phyloP scores from a whole-genome alignment of 345 rosid species.

The Cardiospermum halicacabum region DNA sequence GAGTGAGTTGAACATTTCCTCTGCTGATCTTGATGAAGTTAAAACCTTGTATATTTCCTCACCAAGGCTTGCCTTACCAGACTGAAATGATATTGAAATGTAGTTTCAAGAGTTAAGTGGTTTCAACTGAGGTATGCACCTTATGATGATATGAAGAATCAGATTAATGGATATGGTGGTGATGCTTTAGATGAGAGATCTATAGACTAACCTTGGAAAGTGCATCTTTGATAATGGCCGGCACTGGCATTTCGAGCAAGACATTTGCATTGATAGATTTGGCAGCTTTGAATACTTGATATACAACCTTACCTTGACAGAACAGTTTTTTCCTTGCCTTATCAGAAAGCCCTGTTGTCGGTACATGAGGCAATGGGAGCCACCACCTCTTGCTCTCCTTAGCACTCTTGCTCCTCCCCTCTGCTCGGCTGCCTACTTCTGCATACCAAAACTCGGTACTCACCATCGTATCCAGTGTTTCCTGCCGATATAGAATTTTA shows the following conservation, averaged over 20 bases:
- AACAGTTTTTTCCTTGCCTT: conserved; percentile 58
- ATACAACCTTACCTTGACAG: conserved; percentile 50
- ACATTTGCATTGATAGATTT: conserved; percentile 75
- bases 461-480: conserved; percentile 78
- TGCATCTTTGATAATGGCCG: conserved; percentile 61
- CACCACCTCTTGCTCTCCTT: conserved; percentile 91
- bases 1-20: conserved; percentile 49
- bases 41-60: conserved; percentile 67
- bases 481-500: conserved; percentile 41
- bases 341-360: conserved; percentile 71
- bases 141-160: too few relatives aligned
- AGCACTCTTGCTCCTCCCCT: conserved; percentile 62
- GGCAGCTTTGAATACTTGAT: conserved; percentile 94
- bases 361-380: conserved; percentile 93
- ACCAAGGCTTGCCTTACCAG: conserved; percentile 77
- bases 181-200: neutral
- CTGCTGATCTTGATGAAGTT: conserved; percentile 33
- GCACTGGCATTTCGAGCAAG: conserved; percentile 86
- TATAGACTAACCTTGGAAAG: conserved; percentile 67
- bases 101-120: neutral
- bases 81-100: conserved; percentile 37
- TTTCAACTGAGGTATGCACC: neutral
- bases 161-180: too few relatives aligned
- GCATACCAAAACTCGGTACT: conserved; percentile 85
- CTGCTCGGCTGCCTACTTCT: conserved; percentile 76